Evolutionary conservation across 73 alveolate species (phyloP).

Genomic region (Paramecium caudatum): DNA sequence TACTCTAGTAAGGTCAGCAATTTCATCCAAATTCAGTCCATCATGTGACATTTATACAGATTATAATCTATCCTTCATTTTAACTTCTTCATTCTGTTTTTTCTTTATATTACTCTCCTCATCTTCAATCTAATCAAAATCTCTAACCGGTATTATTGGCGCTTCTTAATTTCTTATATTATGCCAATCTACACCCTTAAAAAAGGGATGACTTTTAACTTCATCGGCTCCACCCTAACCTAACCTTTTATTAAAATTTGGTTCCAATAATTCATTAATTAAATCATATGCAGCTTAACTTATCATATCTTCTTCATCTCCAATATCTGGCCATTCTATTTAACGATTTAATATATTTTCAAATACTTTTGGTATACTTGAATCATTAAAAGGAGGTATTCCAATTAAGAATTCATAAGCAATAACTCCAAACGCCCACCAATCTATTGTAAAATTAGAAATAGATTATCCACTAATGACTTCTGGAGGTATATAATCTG

Average conservation of each 20-base stretch:
- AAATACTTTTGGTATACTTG: conserved; percentile 72
- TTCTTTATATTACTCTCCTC: conserved; percentile 11
- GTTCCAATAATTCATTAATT: conserved; percentile 78
- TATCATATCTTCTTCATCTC: conserved; percentile 80
- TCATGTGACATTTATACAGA: conserved; percentile 24
- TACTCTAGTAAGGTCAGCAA: conserved; percentile 70
- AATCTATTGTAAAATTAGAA: conserved; percentile 75
- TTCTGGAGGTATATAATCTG: conserved; percentile 78
- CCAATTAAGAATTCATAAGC: conserved; percentile 85
- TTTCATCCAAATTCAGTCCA: conserved; percentile 43
- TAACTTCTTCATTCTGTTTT: conserved; percentile 60
- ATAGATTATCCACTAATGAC: conserved; percentile 71
- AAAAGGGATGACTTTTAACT: conserved; percentile 80
- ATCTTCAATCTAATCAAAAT: conserved; percentile 57
- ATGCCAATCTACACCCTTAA: conserved; percentile 78
- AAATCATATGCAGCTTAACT: conserved; percentile 79
- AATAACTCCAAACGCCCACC: conserved; percentile 88
- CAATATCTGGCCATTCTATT: conserved; percentile 75
- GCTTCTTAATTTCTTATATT: conserved; percentile 67
- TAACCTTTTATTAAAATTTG: conserved; percentile 78
- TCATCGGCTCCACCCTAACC: conserved; percentile 80
- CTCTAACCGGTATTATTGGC: conserved; percentile 64
- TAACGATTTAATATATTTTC: conserved; percentile 63
- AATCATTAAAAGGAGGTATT: conserved; percentile 81
- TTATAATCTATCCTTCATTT: conserved; percentile 55